These are phyloP conservation scores for Trichopus zeylanicus DNA, from an alignment of 116 monocot species.

Conservation along the genomic window DNA sequence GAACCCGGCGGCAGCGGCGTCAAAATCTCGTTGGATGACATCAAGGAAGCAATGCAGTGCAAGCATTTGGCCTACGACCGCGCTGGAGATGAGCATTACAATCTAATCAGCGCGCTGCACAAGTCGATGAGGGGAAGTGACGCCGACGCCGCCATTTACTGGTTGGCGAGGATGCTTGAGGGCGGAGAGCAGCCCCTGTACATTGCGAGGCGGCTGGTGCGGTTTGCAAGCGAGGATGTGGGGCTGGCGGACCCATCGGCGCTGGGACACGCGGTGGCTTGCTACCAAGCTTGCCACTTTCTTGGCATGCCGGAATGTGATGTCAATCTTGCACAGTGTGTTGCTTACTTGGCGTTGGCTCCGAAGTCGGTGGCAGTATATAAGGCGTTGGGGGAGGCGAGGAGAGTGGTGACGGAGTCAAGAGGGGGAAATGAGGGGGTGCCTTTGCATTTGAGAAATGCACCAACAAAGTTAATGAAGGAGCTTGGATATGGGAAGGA, in stretches of 20 bases:
- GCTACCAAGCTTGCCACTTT: conserved; percentile 87
- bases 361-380: conserved; percentile 86
- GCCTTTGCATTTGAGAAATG: conserved; percentile 80
- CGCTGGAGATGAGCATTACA: conserved; percentile 83
- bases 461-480: conserved; percentile 82
- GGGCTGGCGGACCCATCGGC: conserved; percentile 69
- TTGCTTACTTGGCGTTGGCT: conserved; percentile 56
- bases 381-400: conserved; percentile 41
- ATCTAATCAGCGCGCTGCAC: conserved; percentile 81
- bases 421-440: conserved; percentile 70
- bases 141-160: conserved; percentile 67
- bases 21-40: conserved; percentile 27
- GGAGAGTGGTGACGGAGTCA: conserved; percentile 49
- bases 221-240: conserved; percentile 80
- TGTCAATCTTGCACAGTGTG: conserved; percentile 61
- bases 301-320: conserved; percentile 81
- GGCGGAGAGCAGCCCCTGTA: conserved; percentile 81
- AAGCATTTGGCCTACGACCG: conserved; percentile 76
- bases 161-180: conserved; percentile 79
- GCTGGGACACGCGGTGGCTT: conserved; percentile 49
- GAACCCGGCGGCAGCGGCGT: neutral
- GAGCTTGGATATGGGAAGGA: conserved; percentile 66
- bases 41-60: conserved; percentile 64
- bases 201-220: conserved; percentile 64
- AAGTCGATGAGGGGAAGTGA: conserved; percentile 83